Conservation (phyloP, 805 yeast species). For the Barnettozyma sp. region DNA sequence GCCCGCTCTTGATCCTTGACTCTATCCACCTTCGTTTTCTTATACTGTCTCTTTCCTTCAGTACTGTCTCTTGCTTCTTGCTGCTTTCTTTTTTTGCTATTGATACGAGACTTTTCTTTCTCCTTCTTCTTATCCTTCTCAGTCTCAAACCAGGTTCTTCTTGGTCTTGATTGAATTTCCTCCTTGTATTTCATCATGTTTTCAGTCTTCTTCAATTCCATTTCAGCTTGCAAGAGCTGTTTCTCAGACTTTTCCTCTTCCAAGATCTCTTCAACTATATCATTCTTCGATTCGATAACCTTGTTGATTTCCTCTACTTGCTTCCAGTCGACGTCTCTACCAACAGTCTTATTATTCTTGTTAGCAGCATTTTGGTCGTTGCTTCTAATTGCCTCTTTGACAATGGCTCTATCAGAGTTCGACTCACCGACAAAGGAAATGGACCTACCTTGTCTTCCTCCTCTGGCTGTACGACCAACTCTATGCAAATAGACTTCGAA, state of each 20-base stretch:
- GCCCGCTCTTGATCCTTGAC: slow-evolving; percentile 39
- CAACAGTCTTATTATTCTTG: slow-evolving; percentile 57
- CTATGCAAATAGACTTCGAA: slow-evolving; percentile 91
- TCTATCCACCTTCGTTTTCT: slow-evolving; percentile 76
- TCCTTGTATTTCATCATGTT: slow-evolving; percentile 71
- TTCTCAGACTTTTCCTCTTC: slow-evolving; percentile 87
- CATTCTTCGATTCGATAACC: slow-evolving; percentile 52
- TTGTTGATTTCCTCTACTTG: slow-evolving; percentile 65
- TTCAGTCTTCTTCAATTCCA: slow-evolving; percentile 81
- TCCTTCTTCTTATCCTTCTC: slow-evolving; percentile 35
- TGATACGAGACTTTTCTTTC: slow-evolving; percentile 24
- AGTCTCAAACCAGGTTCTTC: slow-evolving; percentile 92
- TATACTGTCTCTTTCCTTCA: slow-evolving; percentile 47
- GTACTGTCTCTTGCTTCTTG: slow-evolving; percentile 54
- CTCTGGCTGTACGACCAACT: slow-evolving; percentile 99
- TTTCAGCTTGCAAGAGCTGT: slow-evolving; percentile 81
- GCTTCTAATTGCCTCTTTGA: slow-evolving; percentile 80
- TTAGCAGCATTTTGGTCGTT: slow-evolving; percentile 38
- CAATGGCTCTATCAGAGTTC: slow-evolving; percentile 79
- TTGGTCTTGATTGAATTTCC: slow-evolving; percentile 86
- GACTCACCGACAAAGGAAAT: slow-evolving; percentile 92
- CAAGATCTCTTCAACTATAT: slow-evolving; percentile 64
- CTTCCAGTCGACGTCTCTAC: slow-evolving; percentile 87
- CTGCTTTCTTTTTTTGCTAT: slow-evolving; percentile 67
- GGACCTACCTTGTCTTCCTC: slow-evolving; percentile 92